A percentile compares a stretch with the other conserved stretches of the same genome.
These are phyloP conservation scores for Fusarium marasasianum DNA, from an alignment of 2,329 filamentous ascomycete species.

Conservation along the genomic window DNA sequence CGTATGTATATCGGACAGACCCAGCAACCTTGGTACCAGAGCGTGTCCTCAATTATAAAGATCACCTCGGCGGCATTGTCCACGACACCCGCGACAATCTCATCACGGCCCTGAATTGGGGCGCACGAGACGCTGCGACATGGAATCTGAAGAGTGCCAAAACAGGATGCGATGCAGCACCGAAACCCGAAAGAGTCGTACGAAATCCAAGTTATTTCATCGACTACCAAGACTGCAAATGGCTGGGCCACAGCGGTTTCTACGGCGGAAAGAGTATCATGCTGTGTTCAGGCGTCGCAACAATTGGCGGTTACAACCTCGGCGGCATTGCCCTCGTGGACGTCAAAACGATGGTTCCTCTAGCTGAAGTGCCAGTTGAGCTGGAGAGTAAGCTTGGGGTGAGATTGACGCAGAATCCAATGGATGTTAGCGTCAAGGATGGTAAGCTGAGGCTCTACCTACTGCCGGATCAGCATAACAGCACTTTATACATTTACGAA, in stretches of 20 bases:
- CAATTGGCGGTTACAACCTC: constrained; percentile 47
- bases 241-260: constrained; percentile 52
- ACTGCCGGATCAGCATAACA: constrained; percentile 57
- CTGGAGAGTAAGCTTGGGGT: constrained; percentile 52
- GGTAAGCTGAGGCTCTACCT: constrained; percentile 58
- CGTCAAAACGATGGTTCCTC: constrained; percentile 53
- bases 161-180: constrained; percentile 28
- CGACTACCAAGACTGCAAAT: constrained; percentile 64
- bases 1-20: constrained; percentile 52
- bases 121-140: constrained; percentile 52
- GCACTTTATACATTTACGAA: constrained; percentile 59
- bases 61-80: constrained; percentile 59
- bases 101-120: constrained; percentile 58
- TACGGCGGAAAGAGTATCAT: constrained; percentile 54
- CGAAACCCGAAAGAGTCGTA: constrained; percentile 27
- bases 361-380: constrained; percentile 57
- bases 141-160: constrained; percentile 44
- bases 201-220: constrained; percentile 56
- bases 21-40: constrained; percentile 49
- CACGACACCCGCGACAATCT: constrained; percentile 49
- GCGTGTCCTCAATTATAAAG: constrained; percentile 48
- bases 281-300: constrained; percentile 58
- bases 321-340: constrained; percentile 61
- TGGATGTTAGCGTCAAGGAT: constrained; percentile 56
- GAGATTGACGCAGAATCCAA: constrained; percentile 58